Evolutionary conservation across 169 alveolate genomes (phyloP), one percentile per base, ranked within the genome.

Genomic region (Eimeria sp.): DNA sequence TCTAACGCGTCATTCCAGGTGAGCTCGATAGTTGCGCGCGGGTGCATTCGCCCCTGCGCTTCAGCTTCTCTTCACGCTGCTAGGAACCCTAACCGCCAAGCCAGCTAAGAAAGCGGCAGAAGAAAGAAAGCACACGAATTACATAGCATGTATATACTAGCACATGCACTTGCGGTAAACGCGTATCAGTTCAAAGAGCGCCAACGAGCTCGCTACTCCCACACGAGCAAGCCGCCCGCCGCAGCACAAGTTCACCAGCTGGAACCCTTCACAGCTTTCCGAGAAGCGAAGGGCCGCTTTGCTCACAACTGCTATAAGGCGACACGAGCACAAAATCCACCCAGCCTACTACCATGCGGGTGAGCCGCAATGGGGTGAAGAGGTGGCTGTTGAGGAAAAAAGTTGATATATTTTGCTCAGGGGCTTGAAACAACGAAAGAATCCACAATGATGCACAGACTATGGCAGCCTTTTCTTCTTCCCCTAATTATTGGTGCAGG

Each of bases 1-100:
- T 80, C 89, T 80, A 80, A 80, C 89, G 91, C 58, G 91, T 13
- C 91, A 56, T 58, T 33, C n/a, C 91, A 85, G 76, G 76, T 60
- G 40, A 85, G 91, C 91, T 23, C 77, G 76, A n/a, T 43, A n/a
- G 76, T 85, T 56, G 91, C 68, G 91, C 91, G 71, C 6, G 58
- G 71, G 91, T 85, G 30, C 49, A 40, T 52, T 13, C 91, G 30
- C 91, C 71, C 76, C 56, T 85, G 77, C 91, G 76, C 91, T 62
- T 83, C 91, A 37, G 91, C 71, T 16, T 37, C 78, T 58, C 76
- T 58, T 43, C 91, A 56, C 56, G 33, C 68, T 56, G 58, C 83
- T 56, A 85, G 68, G 33, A 52, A 8, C 91, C 91, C 91, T 85
- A 85, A 1, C 91, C 71, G 56, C 91, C 91, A 85, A 33, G 89